Percentiles rank a stretch among this genome's conserved stretches.
phyloP scores from a whole-genome alignment of 1,139 yeast species.

The Debaryomycetaceae sp. region DNA sequence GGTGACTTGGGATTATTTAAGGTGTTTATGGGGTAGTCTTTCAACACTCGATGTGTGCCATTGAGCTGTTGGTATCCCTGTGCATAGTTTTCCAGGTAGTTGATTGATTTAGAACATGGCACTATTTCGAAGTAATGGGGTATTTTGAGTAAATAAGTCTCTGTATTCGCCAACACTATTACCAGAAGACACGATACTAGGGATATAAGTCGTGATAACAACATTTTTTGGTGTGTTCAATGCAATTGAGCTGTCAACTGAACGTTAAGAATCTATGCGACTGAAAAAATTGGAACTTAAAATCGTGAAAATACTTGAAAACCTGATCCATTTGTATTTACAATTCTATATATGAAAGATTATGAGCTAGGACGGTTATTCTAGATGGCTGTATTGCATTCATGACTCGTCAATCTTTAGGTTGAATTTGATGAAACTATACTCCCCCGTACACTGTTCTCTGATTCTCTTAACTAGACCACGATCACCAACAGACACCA shows the following conservation, averaged over 20 bases:
- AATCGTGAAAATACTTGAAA: not conserved
- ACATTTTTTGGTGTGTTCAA: not conserved
- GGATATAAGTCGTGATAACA: not conserved
- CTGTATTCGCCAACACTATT: constrained; percentile 32
- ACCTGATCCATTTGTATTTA: not conserved
- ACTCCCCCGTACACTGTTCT: not conserved
- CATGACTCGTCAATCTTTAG: not conserved
- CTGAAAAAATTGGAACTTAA: not conserved
- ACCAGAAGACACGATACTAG: not conserved
- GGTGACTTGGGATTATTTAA: constrained; percentile 5
- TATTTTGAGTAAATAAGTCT: constrained; percentile 26
- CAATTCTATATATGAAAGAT: too few species aligned
- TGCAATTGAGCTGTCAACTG: not conserved
- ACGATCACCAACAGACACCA: constrained; percentile 1
- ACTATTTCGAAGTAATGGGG: constrained; percentile 39
- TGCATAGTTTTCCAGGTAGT: not conserved
- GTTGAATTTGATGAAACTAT: constrained; percentile 2
- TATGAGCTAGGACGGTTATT: too few species aligned
- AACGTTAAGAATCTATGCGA: not conserved
- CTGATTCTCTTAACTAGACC: constrained; percentile 1
- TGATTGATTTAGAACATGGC: constrained; percentile 12
- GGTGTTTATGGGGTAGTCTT: constrained; percentile 29
- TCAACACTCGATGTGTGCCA: constrained; percentile 21
- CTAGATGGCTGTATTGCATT: too few species aligned
- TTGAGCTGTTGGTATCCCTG: constrained; percentile 13